A percentile compares a stretch with the other conserved stretches of the same genome.
phyloP scores from a whole-genome alignment of 2,329 filamentous ascomycete species.

The Thielaviopsis musarum region DNA sequence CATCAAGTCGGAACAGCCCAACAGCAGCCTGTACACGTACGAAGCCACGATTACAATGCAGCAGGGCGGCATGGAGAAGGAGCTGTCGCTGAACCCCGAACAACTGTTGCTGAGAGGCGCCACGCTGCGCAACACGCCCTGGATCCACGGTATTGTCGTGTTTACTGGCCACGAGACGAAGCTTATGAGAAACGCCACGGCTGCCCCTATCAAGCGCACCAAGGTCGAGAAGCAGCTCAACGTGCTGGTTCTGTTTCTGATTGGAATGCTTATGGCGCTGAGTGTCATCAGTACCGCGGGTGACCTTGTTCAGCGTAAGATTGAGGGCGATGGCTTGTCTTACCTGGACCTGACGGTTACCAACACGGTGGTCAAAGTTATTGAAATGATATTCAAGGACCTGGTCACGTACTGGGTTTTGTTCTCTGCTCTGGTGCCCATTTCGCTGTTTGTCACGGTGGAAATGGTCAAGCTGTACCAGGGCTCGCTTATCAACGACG shows the following conservation, averaged over 20 bases:
- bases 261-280: slow-evolving; percentile 65
- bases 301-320: slow-evolving; percentile 64
- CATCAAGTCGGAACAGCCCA: slow-evolving; percentile 87
- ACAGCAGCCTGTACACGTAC: slow-evolving; percentile 96
- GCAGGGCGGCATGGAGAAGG: slow-evolving; percentile 80
- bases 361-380: slow-evolving; percentile 36
- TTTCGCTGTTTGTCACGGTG: slow-evolving; percentile 93
- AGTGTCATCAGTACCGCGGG: slow-evolving; percentile 85
- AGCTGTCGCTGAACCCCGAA: slow-evolving; percentile 75
- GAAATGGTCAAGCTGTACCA: slow-evolving; percentile 98
- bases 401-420: slow-evolving; percentile 98
- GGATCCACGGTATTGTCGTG: slow-evolving; percentile 69
- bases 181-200: slow-evolving; percentile 95
- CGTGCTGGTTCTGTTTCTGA: slow-evolving; percentile 76
- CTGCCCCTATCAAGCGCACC: slow-evolving; percentile 92
- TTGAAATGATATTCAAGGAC: slow-evolving; percentile 75
- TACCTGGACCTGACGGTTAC: slow-evolving; percentile 57
- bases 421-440: slow-evolving; percentile 90
- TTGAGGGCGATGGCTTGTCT: slow-evolving; percentile 40
- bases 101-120: slow-evolving; percentile 86
- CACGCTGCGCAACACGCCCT: slow-evolving; percentile 87
- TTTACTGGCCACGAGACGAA: slow-evolving; percentile 89
- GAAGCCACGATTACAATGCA: slow-evolving; percentile 90
- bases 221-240: slow-evolving; percentile 92
- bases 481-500: slow-evolving; percentile 92